Percentiles rank a stretch among this genome's conserved stretches.
These are phyloP conservation scores for Sarocladium kiliense DNA, from an alignment of 2,329 filamentous ascomycete genomes.

Conservation along the genomic window DNA sequence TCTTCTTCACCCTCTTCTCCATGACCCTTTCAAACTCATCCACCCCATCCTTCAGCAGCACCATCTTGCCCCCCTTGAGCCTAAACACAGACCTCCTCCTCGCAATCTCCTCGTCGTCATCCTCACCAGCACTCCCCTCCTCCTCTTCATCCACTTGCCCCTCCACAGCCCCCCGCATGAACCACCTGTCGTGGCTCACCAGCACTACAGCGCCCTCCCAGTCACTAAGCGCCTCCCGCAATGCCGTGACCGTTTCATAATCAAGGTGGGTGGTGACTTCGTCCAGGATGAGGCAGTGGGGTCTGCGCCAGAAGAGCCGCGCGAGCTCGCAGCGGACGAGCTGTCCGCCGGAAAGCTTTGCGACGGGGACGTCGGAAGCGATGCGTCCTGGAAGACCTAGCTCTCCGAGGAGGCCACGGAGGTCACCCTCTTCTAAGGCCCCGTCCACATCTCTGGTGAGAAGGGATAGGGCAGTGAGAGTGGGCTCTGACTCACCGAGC, in stretches of 20 bases:
- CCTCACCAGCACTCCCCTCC: conserved; percentile 19
- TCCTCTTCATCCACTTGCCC: conserved; percentile 43
- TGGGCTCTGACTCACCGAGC: conserved; percentile 41
- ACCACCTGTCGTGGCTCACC: conserved; percentile 79
- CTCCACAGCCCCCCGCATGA: conserved; percentile 69
- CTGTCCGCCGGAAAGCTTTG: conserved; percentile 75
- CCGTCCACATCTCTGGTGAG: conserved; percentile 50
- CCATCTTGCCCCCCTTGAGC: conserved; percentile 52
- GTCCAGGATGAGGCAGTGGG: conserved; percentile 71
- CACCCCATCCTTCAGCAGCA: conserved; percentile 53
- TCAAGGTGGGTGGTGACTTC: conserved; percentile 84
- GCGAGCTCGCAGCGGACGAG: conserved; percentile 63
- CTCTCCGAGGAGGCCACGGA: conserved; percentile 60
- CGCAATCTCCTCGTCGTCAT: conserved; percentile 35
- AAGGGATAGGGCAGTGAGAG: conserved; percentile 60
- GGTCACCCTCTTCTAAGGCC: conserved; percentile 58
- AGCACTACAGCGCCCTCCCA: conserved; percentile 74
- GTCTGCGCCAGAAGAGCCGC: conserved; percentile 60
- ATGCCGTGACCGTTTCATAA: conserved; percentile 70
- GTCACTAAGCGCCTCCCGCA: conserved; percentile 58
- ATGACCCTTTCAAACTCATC: conserved; percentile 60
- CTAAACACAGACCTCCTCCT: conserved; percentile 55
- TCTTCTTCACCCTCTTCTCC: conserved; percentile 50
- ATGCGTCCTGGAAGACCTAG: conserved; percentile 66
- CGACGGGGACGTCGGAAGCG: conserved; percentile 68